phyloP scores from a whole-genome alignment of 2,329 filamentous ascomycete species.

The Aspergillus texensis region DNA sequence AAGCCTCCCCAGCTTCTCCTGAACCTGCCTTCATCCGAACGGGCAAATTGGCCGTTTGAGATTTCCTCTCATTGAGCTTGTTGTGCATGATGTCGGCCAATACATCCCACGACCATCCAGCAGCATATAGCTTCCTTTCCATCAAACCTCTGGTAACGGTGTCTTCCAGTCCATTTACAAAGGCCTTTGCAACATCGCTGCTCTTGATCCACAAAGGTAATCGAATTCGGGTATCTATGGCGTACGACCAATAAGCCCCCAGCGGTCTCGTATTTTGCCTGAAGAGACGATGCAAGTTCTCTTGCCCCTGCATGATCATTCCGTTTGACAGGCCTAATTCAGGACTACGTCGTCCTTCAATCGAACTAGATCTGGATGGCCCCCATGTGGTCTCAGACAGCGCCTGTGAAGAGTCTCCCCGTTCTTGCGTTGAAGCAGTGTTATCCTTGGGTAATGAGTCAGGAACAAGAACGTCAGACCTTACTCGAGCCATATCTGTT shows the following conservation, averaged over 20 bases:
- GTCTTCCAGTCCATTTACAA: conserved; percentile 35
- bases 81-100: conserved; percentile 14
- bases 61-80: neutral
- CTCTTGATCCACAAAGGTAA: conserved; percentile 24
- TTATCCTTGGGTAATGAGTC: conserved; percentile 17
- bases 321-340: neutral
- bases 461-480: conserved; percentile 16
- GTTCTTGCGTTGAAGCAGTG: neutral
- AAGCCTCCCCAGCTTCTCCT: neutral
- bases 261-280: conserved; percentile 28
- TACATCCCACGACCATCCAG: conserved; percentile 32
- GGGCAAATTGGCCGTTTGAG: neutral
- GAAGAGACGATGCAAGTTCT: conserved; percentile 4
- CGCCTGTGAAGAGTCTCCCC: neutral
- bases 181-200: conserved; percentile 28
- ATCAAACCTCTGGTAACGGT: conserved; percentile 18
- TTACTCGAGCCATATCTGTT: neutral
- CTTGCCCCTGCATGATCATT: neutral
- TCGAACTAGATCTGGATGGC: neutral
- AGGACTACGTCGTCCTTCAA: neutral
- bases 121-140: conserved; percentile 25
- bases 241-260: conserved; percentile 29
- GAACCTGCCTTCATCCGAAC: neutral
- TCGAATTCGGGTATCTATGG: conserved; percentile 19
- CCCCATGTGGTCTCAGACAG: conserved; percentile 20